phyloP scores from a whole-genome alignment of 2,329 filamentous ascomycete genomes.

The Cercospora zeina region DNA sequence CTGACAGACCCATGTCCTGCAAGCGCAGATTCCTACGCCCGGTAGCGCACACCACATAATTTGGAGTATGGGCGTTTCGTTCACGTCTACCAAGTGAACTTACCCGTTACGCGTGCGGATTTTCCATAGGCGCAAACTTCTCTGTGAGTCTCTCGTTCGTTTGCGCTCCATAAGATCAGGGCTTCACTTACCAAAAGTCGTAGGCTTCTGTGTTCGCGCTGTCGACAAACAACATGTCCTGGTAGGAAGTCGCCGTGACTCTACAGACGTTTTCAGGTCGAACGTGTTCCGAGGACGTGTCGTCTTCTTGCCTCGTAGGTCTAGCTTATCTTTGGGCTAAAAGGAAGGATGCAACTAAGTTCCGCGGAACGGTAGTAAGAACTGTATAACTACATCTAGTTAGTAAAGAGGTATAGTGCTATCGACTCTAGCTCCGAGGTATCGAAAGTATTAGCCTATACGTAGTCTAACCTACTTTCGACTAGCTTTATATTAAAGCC shows the following conservation, averaged over 20 bases:
- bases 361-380: slow-evolving; percentile 38
- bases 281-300: too few species aligned
- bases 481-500: slow-evolving; percentile 13
- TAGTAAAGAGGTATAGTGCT: slow-evolving; percentile 45
- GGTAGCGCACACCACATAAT: slow-evolving; percentile 46
- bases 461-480: slow-evolving; percentile 7
- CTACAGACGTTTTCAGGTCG: slow-evolving; percentile 10
- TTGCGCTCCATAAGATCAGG: too few species aligned
- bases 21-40: slow-evolving; percentile 42
- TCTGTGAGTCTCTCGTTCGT: slow-evolving; percentile 58
- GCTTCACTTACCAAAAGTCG: slow-evolving; percentile 46
- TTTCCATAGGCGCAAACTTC: slow-evolving; percentile 56
- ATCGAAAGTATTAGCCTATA: too few species aligned
- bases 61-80: slow-evolving; percentile 46
- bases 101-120: slow-evolving; percentile 46
- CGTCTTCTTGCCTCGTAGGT: slow-evolving; percentile 36
- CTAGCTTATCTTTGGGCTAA: slow-evolving; percentile 35
- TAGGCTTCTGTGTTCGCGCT: slow-evolving; percentile 56
- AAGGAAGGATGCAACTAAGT: slow-evolving; percentile 43
- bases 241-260: slow-evolving; percentile 31
- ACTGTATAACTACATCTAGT: slow-evolving; percentile 57
- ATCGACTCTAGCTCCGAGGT: slow-evolving; percentile 20
- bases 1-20: slow-evolving; percentile 38
- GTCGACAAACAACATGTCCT: slow-evolving; percentile 45
- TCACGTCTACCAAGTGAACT: slow-evolving; percentile 47